A percentile compares a stretch with the other conserved stretches of the same genome.
Evolutionary conservation across 2,329 filamentous ascomycete genomes (phyloP).

Genomic region (Cladophialophora chaetospira): DNA sequence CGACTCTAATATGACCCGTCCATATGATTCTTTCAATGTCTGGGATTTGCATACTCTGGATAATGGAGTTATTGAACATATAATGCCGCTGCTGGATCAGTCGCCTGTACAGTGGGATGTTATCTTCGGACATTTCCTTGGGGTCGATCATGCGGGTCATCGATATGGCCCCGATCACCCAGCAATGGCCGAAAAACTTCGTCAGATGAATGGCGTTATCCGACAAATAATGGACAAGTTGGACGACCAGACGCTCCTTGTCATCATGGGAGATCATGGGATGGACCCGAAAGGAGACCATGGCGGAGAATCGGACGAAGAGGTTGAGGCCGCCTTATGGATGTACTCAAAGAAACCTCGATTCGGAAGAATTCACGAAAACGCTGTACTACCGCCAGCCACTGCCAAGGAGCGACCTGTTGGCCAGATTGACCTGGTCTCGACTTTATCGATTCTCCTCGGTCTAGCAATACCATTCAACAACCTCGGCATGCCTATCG

Average conservation of each 20-base stretch:
- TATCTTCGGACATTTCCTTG: conserved; percentile 90
- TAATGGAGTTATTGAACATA: conserved; percentile 87
- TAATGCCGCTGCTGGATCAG: conserved; percentile 76
- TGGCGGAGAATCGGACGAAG: conserved; percentile 96
- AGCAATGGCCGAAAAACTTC: conserved; percentile 86
- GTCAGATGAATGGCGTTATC: conserved; percentile 85
- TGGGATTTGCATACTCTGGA: conserved; percentile 98
- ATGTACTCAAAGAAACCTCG: conserved; percentile 91
- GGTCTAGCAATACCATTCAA: conserved; percentile 95
- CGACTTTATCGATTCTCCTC: conserved; percentile 82
- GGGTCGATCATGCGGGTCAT: conserved; percentile 95
- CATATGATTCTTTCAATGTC: conserved; percentile 97
- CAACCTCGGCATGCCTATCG: conserved; percentile 88
- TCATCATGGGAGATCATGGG: conserved; percentile 98
- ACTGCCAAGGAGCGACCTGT: conserved; percentile 77
- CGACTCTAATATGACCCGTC: conserved; percentile 76
- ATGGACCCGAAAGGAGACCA: conserved; percentile 98
- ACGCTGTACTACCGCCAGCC: conserved; percentile 60
- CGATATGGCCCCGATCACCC: conserved; percentile 90
- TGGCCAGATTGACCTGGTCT: conserved; percentile 90
- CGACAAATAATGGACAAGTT: conserved; percentile 69
- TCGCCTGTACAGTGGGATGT: conserved; percentile 79
- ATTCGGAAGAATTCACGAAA: conserved; percentile 74
- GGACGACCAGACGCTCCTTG: conserved; percentile 82
- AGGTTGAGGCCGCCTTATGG: conserved; percentile 92